Percentiles rank a stretch among this genome's conserved stretches.
phyloP scores from a whole-genome alignment of 495 filamentous ascomycete species.

The Aspergillus bertholletiae region DNA sequence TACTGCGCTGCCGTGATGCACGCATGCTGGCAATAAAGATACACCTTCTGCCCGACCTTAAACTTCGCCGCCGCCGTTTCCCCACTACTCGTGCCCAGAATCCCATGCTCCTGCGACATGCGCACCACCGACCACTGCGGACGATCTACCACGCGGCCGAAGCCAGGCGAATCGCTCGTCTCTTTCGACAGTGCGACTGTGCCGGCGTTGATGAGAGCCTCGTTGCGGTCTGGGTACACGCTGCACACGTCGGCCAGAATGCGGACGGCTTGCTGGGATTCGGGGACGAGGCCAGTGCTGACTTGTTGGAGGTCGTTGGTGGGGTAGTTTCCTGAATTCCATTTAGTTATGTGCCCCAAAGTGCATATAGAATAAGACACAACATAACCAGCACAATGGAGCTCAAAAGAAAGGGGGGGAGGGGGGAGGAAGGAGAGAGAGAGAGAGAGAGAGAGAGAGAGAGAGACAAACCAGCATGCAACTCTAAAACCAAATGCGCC shows the following conservation, averaged over 20 bases:
- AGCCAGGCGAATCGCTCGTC: conserved; percentile 9
- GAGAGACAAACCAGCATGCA: conserved; percentile 25
- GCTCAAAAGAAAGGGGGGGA: too few species aligned
- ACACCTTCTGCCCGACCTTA: conserved; percentile 24
- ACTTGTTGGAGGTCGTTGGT: conserved; percentile 25
- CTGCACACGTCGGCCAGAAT: conserved; percentile 20
- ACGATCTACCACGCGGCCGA: conserved; percentile 5
- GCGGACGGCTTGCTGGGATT: conserved; percentile 11
- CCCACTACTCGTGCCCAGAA: conserved; percentile 32
- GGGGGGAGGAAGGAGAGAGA: too few species aligned
- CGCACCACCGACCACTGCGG: conserved; percentile 58
- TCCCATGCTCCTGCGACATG: conserved; percentile 66
- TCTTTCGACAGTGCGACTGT: conserved; percentile 16
- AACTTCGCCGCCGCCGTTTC: conserved; percentile 19
- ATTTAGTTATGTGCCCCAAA: too few species aligned
- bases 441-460: not conserved
- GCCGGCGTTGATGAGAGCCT: conserved; percentile 23
- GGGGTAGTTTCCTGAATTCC: conserved; percentile 24
- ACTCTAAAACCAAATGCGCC: conserved; percentile 16
- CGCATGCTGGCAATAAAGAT: conserved; percentile 27
- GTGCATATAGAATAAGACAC: too few species aligned
- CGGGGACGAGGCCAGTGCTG: conserved; percentile 14
- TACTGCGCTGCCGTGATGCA: conserved; percentile 28
- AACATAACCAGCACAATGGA: too few species aligned
- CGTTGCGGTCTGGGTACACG: conserved; percentile 25